A percentile compares a stretch with the other conserved stretches of the same genome.
Evolutionary conservation across 805 yeast genomes (phyloP).

Genomic region (Torulaspora delbrueckii): DNA sequence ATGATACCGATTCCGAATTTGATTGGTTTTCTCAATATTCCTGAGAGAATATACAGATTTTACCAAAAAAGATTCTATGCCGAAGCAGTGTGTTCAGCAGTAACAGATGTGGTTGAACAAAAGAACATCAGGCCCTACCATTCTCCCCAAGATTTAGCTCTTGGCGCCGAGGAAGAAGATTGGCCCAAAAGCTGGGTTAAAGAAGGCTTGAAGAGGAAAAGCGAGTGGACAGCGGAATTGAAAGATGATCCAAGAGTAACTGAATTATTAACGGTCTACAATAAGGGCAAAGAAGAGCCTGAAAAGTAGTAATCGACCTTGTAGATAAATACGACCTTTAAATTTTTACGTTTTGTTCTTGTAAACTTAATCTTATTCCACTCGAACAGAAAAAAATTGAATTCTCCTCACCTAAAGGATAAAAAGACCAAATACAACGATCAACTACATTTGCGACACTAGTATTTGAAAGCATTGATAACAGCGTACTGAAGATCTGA

Average conservation of each 20-base stretch:
- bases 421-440: not conserved
- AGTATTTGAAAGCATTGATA: not conserved
- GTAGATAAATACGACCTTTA: slow-evolving; percentile 2
- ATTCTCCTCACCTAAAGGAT: no score
- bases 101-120: slow-evolving; percentile 49
- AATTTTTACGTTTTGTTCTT: slow-evolving; percentile 5
- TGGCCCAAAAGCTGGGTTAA: slow-evolving; percentile 88
- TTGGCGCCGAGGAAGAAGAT: slow-evolving; percentile 60
- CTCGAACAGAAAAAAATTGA: not conserved
- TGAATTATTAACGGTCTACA: slow-evolving; percentile 10
- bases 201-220: slow-evolving; percentile 62
- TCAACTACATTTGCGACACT: no score
- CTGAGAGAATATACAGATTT: slow-evolving; percentile 70
- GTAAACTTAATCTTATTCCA: not conserved
- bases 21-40: slow-evolving; percentile 73
- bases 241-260: slow-evolving; percentile 61
- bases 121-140: slow-evolving; percentile 48
- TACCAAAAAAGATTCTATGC: slow-evolving; percentile 71
- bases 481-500: not conserved
- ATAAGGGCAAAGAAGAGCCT: slow-evolving; percentile 5
- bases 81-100: slow-evolving; percentile 57
- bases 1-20: slow-evolving; percentile 73
- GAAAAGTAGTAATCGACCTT: not conserved
- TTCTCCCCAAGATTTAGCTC: slow-evolving; percentile 36
- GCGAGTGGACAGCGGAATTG: slow-evolving; percentile 86